Percentiles rank a stretch among this genome's conserved stretches.
Conservation (phyloP, 768 basidiomycete species). For the Mycena rosella region DNA sequence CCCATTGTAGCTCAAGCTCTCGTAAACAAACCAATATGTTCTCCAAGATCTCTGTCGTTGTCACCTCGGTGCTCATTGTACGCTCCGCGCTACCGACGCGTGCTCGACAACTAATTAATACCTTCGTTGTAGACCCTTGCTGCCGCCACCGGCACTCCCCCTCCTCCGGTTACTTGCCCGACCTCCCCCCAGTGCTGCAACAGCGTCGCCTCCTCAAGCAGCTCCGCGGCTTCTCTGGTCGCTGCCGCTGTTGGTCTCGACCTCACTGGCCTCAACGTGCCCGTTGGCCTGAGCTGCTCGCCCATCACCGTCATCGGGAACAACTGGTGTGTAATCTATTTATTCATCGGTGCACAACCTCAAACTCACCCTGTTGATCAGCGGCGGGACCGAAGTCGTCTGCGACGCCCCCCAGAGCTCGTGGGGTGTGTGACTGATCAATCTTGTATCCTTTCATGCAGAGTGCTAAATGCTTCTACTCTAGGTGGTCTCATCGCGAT, state of each 20-base stretch:
- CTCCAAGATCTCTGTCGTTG: slow-evolving; percentile 3
- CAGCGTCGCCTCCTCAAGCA: slow-evolving; percentile 1
- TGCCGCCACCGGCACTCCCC: slow-evolving; percentile 17
- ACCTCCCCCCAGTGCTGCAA: slow-evolving; percentile 16
- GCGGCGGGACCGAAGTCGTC: too few species aligned
- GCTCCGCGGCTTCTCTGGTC: background rate
- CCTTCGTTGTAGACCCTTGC: slow-evolving; percentile 10
- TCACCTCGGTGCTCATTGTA: slow-evolving; percentile 6
- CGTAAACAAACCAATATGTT: background rate
- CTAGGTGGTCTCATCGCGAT: too few species aligned
- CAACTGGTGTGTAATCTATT: background rate
- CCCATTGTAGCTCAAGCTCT: background rate
- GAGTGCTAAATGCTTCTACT: too few species aligned
- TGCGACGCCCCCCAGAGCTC: too few species aligned
- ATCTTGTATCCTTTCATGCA: too few species aligned
- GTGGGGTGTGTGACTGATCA: too few species aligned
- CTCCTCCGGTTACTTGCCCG: slow-evolving; percentile 14
- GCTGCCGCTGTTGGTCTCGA: background rate
- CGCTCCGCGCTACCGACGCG: too few species aligned
- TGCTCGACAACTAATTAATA: too few species aligned
- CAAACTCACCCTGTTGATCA: too few species aligned
- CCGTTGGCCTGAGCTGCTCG: background rate
- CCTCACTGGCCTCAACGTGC: background rate
- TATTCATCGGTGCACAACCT: too few species aligned
- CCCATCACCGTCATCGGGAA: background rate